Evolutionary conservation across 495 filamentous ascomycete genomes (phyloP), one percentile per base, ranked within the genome.

Genomic region (Neurospora tetrasperma): DNA sequence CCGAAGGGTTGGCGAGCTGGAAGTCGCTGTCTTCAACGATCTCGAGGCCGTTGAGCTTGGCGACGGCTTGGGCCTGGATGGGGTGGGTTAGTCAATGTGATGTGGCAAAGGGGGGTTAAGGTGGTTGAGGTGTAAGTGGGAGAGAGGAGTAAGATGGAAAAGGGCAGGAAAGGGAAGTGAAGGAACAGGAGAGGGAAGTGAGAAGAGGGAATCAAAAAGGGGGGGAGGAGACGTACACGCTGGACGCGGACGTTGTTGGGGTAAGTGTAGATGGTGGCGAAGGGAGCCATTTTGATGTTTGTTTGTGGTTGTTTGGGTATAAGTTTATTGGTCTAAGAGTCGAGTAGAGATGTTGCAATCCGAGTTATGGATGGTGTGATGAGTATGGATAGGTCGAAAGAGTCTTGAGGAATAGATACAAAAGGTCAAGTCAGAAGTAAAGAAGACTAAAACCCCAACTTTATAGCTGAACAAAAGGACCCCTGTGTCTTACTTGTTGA

Each of bases 211-310:
- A 31, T 31, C 2, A 31, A 31, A 31, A 2, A 0, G 23, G 23
- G 23, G 27, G 27, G 2, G 27, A 31, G 27, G 27, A 31, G 27
- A 38, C 54, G 6, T 83, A 88, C 86, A 79, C 87, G 84, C 59
- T 79, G 72, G 48, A 85, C 84, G 77, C 87, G 85, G 70, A 79
- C 81, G 80, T 85, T 89, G 75, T 72, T 48, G 12, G 78, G 78
- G 76, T 84, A 83, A 74, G 79, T 77, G 78, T 83, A 87, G 73
- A 89, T 81, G 43, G 83, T 87, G 71, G 85, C 87, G 79, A 88
- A 84, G 71, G 85, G 82, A 78, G 86, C 82, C 86, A 88, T 89
- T 35, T 43, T 70, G 54, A 66, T 1, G 27, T 35, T 62, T 62
- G 54, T 62, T 62, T 62, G 18, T 31, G 23, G 48, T 48, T 27